Evolutionary conservation across 2,329 filamentous ascomycete species (phyloP), one percentile per base, ranked within the genome.

Genomic region (Metarhizium robertsii): DNA sequence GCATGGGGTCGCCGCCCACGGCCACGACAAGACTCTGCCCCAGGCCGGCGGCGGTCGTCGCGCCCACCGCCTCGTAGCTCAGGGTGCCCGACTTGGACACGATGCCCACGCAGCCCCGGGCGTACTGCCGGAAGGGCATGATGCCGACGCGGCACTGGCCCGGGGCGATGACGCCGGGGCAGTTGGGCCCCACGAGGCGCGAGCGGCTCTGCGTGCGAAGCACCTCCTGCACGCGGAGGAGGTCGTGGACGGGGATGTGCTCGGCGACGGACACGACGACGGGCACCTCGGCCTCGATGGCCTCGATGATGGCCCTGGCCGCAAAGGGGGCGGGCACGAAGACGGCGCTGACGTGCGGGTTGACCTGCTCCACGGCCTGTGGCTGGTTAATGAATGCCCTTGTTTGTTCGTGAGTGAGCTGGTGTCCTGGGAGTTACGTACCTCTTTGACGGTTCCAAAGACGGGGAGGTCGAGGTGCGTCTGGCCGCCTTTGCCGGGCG

Each of bases 81-180:
- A 92, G 71, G 0, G 88, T 92, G 1, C 88, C 88, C 0, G 86
- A 90, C 66, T 90, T 91, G n/a, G 87, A 86, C 3, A 89, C 81
- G 54, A 92, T 88, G 2, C 87, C 88, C 25, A 92, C 75, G 55
- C 81, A 79, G 0, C 87, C 88, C 0, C 82, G 79, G 1, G 54
- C 58, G 30, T 72, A 74, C 60, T 74, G 71, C 34, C 62, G 64
- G 51, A 70, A 71, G 0, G 71, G 71, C 71, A 74, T 74, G 45
- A 74, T 73, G 2, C 71, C 71, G 5, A 73, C 66, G 0, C 71
- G 56, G 61, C 88, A 92, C 2, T 83, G 85, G 25, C 84, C 79
- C 0, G 87, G 85, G 4, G 86, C 87, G 55, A 92, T 90, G 58
- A 92, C 90, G 0, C 88, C 88, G 0, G 88, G 87, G 20, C 86